Conservation (phyloP, 208 protist species). For the Strigomonas galati region DNA sequence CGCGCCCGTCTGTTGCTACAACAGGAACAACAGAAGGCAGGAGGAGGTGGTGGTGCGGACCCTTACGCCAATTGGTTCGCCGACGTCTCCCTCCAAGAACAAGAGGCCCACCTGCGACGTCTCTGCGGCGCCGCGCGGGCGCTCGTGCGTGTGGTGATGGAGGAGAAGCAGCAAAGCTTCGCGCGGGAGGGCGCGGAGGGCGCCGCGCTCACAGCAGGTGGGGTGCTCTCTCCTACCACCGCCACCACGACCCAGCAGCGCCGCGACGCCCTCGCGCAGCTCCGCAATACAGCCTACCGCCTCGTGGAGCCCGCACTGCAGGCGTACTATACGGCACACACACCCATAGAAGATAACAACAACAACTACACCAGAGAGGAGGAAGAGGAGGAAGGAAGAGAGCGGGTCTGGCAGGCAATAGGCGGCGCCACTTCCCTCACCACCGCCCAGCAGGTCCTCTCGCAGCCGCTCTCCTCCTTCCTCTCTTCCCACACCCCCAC, state of each 20-base stretch:
- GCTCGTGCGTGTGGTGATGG: slow-evolving; percentile 73
- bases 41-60: too few relatives aligned
- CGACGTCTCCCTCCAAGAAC: slow-evolving; percentile 36
- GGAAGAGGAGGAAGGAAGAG: too few relatives aligned
- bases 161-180: slow-evolving; percentile 65
- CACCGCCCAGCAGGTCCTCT: too few relatives aligned
- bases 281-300: slow-evolving; percentile 73
- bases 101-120: slow-evolving; percentile 40
- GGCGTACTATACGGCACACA: slow-evolving; percentile 26
- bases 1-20: neutral
- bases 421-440: too few relatives aligned
- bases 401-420: too few relatives aligned
- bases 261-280: slow-evolving; percentile 12
- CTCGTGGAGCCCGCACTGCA: slow-evolving; percentile 73
- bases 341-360: too few relatives aligned
- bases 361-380: too few relatives aligned
- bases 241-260: neutral
- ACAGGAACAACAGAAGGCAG: too few relatives aligned
- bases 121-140: slow-evolving; percentile 51
- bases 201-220: slow-evolving; percentile 55
- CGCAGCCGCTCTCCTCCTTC: too few relatives aligned
- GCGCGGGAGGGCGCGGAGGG: slow-evolving; percentile 60
- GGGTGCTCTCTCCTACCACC: slow-evolving; percentile 17
- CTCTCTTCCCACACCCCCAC: too few relatives aligned
- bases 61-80: slow-evolving; percentile 31